Evolutionary conservation across 2,329 filamentous ascomycete genomes (phyloP).

Genomic region (Raffaelea arxii): DNA sequence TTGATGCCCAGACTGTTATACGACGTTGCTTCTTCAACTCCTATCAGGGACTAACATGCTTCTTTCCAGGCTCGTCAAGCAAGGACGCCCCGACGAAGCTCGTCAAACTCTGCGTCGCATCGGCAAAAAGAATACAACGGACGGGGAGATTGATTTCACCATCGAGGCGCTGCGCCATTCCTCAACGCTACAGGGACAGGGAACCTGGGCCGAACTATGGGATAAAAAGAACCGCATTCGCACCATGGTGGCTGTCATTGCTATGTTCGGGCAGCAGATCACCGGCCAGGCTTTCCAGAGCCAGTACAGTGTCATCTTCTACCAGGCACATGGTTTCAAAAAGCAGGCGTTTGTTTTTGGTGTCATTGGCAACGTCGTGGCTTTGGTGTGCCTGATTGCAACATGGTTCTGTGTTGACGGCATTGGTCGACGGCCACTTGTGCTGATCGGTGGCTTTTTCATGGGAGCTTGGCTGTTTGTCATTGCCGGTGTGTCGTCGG

Average conservation of each 20-base stretch:
- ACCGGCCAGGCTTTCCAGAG: constrained; percentile 21
- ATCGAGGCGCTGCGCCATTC: constrained; percentile 13
- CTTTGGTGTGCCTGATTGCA: not conserved
- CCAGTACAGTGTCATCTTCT: constrained; percentile 22
- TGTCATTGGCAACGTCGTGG: not conserved
- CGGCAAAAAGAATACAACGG: constrained; percentile 13
- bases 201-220: constrained; percentile 16
- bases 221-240: constrained; percentile 11
- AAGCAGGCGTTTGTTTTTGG: not conserved
- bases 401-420: not conserved
- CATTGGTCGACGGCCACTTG: constrained; percentile 8
- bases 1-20: constrained; percentile 1
- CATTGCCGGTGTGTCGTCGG: constrained; percentile 10
- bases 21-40: no score
- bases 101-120: constrained; percentile 21
- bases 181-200: constrained; percentile 7
- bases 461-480: constrained; percentile 17
- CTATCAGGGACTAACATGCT: no score
- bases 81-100: not conserved
- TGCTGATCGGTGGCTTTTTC: constrained; percentile 15
- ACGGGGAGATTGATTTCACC: constrained; percentile 17
- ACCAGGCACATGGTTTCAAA: not conserved
- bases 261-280: constrained; percentile 23
- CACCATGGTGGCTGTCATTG: constrained; percentile 17
- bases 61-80: no score